Evolutionary conservation across 2,329 filamentous ascomycete species (phyloP), one percentile per base, ranked within the genome.

Genomic region (Cercospora berteroae): DNA sequence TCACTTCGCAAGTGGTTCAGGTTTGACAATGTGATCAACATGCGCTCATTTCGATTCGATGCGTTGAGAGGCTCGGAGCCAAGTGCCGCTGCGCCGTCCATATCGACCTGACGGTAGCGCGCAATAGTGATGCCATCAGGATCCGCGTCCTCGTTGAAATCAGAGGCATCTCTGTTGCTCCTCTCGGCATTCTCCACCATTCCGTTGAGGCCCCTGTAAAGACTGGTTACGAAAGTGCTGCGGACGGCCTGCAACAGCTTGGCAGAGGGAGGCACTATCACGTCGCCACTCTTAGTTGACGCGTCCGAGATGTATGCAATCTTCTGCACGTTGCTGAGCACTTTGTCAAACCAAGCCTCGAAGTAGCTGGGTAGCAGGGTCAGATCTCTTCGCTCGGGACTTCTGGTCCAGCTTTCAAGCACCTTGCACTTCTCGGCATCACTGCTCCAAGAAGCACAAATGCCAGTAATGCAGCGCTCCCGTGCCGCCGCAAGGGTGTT

Each of bases 151-250:
- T 83, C 83, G 8, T 83, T 81, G 23, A 68, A 64, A 20, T 81
- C 81, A 56, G 90, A 88, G 31, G 67, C 61, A 0, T 87, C 82
- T 72, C 87, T 88, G 72, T 89, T 87, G 13, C 88, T 79, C 66
- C 88, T 88, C 80, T 98, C 93, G 3, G 95, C 94, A 79, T 97
- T 98, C 80, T 98, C 95, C 1, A 99, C 93, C 88, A 99, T 94
- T 23, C 94, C 95, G 74, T 92, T 96, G 42, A 99, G 82, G 6
- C 93, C 93, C 78, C 96, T 96, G 80, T 98, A 98, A 52, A 99
- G 82, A 66, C 94, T 97, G 6, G 90, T 93, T 16, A 97, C 93
- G 76, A 99, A 99, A 76, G 96, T 93, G 71, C 89, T 90, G 71
- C 94, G 88, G 16, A 98, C 93, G 87, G 94, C 93, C 78, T 96